Percentiles rank a stretch among this genome's conserved stretches.
Conservation (phyloP, 1,284 basidiomycete genomes). For the Wolfiporia cocos region DNA sequence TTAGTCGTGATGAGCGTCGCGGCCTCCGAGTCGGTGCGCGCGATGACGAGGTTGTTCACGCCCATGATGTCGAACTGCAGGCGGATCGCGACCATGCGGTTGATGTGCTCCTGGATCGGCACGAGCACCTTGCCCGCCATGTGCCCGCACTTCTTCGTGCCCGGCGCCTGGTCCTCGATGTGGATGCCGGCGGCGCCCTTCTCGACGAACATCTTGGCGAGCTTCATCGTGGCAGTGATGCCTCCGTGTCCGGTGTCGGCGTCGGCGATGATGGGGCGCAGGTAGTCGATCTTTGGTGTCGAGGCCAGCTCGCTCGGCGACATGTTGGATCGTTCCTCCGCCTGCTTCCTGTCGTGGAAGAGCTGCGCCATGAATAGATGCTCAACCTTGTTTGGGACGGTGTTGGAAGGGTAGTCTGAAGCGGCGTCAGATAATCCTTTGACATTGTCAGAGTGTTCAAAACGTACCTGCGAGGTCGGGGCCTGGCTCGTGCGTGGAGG, state of each 20-base stretch:
- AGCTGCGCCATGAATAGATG: constrained; percentile 85
- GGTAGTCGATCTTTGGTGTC: constrained; percentile 57
- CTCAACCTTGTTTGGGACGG: constrained; percentile 90
- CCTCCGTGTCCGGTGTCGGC: constrained; percentile 66
- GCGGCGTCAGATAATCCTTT: not conserved
- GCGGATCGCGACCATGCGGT: constrained; percentile 72
- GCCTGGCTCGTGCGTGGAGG: constrained; percentile 91
- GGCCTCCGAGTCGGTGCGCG: constrained; percentile 80
- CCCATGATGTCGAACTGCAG: constrained; percentile 81
- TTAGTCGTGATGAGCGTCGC: constrained; percentile 96
- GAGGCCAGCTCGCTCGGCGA: constrained; percentile 70
- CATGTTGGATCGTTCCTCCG: constrained; percentile 67
- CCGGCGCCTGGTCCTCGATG: constrained; percentile 75
- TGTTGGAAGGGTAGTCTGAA: constrained; percentile 88
- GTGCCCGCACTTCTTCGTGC: constrained; percentile 68
- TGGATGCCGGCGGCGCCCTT: constrained; percentile 70
- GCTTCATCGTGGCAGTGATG: constrained; percentile 61
- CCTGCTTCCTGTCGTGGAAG: constrained; percentile 86
- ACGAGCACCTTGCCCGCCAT: constrained; percentile 72
- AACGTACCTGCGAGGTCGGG: constrained; percentile 89
- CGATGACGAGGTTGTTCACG: constrained; percentile 70
- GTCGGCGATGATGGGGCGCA: constrained; percentile 64
- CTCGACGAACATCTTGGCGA: constrained; percentile 78
- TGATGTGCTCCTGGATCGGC: constrained; percentile 69
- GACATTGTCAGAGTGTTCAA: not conserved